Conservation (phyloP, 1,139 yeast genomes). For the Yamadazyma diddensiae region DNA sequence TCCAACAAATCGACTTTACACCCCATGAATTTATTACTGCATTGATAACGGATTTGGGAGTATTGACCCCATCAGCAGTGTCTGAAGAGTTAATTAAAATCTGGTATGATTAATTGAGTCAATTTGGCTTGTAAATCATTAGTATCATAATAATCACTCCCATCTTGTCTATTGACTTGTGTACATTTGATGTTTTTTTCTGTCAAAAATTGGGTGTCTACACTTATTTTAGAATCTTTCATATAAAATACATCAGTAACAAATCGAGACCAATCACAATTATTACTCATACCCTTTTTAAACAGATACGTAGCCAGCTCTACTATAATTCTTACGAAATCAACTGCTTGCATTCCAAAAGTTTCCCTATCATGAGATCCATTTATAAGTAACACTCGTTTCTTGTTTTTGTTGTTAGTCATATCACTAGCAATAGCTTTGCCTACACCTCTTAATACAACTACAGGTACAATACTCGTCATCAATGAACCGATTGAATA, state of each 20-base stretch:
- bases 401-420: conserved; percentile 22
- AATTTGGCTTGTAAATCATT: conserved; percentile 34
- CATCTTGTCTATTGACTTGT: conserved; percentile 30
- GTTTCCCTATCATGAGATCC: conserved; percentile 80
- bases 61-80: conserved; percentile 94
- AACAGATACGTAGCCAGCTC: conserved; percentile 46
- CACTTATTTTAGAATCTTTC: conserved; percentile 43
- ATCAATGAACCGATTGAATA: conserved; percentile 86
- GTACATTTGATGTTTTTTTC: conserved; percentile 46
- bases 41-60: conserved; percentile 92
- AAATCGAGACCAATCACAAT: conserved; percentile 36
- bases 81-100: conserved; percentile 95
- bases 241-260: conserved; percentile 59
- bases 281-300: conserved; percentile 11
- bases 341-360: conserved; percentile 57
- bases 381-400: conserved; percentile 60
- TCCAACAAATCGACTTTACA: conserved; percentile 77
- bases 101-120: conserved; percentile 73
- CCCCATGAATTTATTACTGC: conserved; percentile 97
- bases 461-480: conserved; percentile 81
- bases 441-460: conserved; percentile 73
- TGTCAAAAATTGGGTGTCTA: conserved; percentile 40
- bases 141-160: conserved; percentile 36
- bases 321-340: conserved; percentile 54
- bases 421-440: conserved; percentile 45